Base-by-base conservation (phyloP, 768 basidiomycete genomes). In the Suillus sp. region DNA sequence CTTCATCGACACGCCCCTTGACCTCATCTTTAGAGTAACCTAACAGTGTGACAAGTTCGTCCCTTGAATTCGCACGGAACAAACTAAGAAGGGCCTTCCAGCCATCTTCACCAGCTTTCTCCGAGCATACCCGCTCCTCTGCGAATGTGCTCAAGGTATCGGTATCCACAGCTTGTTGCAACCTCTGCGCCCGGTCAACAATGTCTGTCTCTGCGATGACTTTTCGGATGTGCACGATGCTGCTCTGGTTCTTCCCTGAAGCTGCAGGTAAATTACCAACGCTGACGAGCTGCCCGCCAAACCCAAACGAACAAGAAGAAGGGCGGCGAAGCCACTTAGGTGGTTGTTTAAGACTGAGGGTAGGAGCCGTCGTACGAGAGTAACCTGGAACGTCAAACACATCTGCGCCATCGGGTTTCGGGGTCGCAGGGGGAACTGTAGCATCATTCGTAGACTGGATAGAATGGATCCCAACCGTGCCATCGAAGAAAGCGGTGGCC, bases 261-360 rank as follows among this genome's bases (percentile, higher is more conserved):
- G 85, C 84, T 37, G 78, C 79, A 1, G 84, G 80, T n/a, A 95
- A 81, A 72, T 96, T 96, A 59, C 84, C 86, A 3, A 95, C 87
- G 1, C 87, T 86, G 14, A 92, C 86, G 25, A 99, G 82, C 69
- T 90, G 87, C 34, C 96, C 96, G 4, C 95, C 93, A 68, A 95
- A 99, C 0, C 96, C 96, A 68, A 96, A 99, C 0, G 93, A 88
- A 55, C 80, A 84, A 0, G 90, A 88, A 0, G 84, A 81, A 1
- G 96, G 93, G 22, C 96, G 85, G 40, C 92, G 88, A 16, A 99
- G 84, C 97, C 96, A 99, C 70, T 94, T 96, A 1, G 96, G 96
- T n/a, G 95, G 91, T 69, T 96, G 93, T 72, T 92, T 92, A 66
- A 98, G 86, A 0, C 95, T 93, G 20, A 96, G 80, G 0, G 88